A percentile compares a stretch with the other conserved stretches of the same genome.
These are phyloP conservation scores for Solanum pennellii DNA, from an alignment of 257 asterid genomes.

Conservation along the genomic window DNA sequence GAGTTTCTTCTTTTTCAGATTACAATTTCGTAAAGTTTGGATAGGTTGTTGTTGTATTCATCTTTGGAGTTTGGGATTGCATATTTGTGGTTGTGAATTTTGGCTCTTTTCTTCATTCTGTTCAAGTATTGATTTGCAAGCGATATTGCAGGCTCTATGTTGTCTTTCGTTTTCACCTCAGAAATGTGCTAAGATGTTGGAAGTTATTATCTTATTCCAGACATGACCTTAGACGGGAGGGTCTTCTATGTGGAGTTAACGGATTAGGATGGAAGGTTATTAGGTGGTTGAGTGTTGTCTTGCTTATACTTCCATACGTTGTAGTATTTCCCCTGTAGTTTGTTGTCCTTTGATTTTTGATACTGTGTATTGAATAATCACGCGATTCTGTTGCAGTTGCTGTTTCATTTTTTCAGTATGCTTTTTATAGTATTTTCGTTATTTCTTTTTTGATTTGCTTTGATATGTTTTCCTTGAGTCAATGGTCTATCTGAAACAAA, in stretches of 20 bases:
- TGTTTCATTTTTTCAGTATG: not conserved
- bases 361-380: not conserved
- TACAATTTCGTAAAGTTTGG: not conserved
- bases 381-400: not conserved
- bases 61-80: not conserved
- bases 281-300: not conserved
- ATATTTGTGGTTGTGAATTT: not conserved
- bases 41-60: too few species aligned
- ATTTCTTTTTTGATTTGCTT: not conserved
- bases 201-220: not conserved
- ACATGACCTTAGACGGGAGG: not conserved
- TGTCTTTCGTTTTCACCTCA: not conserved
- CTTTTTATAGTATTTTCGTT: not conserved
- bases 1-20: slow-evolving; percentile 1
- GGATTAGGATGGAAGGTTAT: not conserved
- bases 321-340: not conserved
- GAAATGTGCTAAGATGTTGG: not conserved
- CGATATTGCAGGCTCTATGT: not conserved
- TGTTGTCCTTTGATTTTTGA: not conserved
- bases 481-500: not conserved
- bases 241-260: not conserved
- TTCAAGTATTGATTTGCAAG: not conserved
- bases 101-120: not conserved
- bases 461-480: not conserved
- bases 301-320: not conserved